Evolutionary conservation across 2,329 filamentous ascomycete species (phyloP), one percentile per base, ranked within the genome.

Genomic region (Nothopassalora personata): DNA sequence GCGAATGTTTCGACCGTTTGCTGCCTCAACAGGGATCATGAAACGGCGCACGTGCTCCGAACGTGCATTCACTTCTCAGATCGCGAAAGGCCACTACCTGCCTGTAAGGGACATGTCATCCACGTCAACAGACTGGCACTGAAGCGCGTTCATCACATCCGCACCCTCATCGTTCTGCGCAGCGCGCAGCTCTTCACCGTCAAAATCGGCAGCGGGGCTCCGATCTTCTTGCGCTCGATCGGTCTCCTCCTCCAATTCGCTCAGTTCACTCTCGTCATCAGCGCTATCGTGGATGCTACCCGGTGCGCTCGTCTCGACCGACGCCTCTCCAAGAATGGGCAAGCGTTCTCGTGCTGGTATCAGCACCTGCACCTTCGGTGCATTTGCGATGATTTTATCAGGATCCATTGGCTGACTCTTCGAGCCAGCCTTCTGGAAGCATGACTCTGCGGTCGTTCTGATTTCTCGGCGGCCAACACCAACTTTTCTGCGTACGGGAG

Each of bases 401-500:
- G 55, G 18, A 27, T 61, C 60, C 43, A 46, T 48, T 46, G 64
- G 28, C 56, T 64, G 58, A 19, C 60, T 52, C 30, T 59, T 58
- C 5, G 27, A 19, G 27, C n/a, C 49, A 15, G 66, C 59, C 55
- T 72, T 72, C 46, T 79, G 61, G 1, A 80, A 77, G 60, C 83
- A 83, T 0, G 80, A 78, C 69, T 87, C 84, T 8, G 84, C 83
- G 62, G 79, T 79, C 48, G 80, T 79, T 60, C 83, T 79, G 28
- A 86, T 78, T 63, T 86, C 84, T 13, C 83, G 76, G 30, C 83
- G 77, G 6, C 83, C 82, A 6, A 86, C 82, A 5, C 83, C 81
- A 66, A 85, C 84, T 19, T 81, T 79, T 57, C 82, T 73, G 9
- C 75, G 68, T 18, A 66, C 68, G 31, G 66, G 70, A 9, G 60